A percentile compares a stretch with the other conserved stretches of the same genome.
phyloP scores from a whole-genome alignment of 108 stramenopile genomes.

The Nitzschia inconspicua region DNA sequence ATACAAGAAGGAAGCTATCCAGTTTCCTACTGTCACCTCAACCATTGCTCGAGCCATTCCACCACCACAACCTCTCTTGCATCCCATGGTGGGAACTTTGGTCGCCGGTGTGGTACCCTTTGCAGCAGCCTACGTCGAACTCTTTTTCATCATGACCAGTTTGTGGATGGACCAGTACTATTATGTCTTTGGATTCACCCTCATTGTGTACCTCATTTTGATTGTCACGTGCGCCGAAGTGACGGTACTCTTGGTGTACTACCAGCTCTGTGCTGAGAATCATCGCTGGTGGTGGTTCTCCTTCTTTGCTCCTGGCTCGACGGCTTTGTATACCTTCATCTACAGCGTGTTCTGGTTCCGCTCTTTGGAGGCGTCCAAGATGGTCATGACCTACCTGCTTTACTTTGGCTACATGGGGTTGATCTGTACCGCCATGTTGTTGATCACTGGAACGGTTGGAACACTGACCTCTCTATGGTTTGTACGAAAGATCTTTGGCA shows the following conservation, averaged over 20 bases:
- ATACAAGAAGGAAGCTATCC: conserved; percentile 89
- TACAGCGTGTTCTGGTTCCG: conserved; percentile 95
- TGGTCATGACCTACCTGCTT: conserved; percentile 95
- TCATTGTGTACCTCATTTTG: conserved; percentile 94
- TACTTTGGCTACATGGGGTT: conserved; percentile 98
- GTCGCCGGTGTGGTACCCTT: conserved; percentile 95
- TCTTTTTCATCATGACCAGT: conserved; percentile 98
- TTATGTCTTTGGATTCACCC: conserved; percentile 98
- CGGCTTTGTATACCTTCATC: conserved; percentile 88
- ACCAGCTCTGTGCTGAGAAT: conserved; percentile 97
- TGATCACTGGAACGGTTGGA: conserved; percentile 92
- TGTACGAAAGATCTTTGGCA: conserved; percentile 91
- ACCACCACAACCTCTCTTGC: conserved; percentile 77
- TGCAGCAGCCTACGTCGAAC: conserved; percentile 97
- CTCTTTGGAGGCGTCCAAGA: conserved; percentile 81
- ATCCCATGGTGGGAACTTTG: conserved; percentile 71
- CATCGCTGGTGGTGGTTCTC: conserved; percentile 99
- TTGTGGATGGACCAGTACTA: conserved; percentile 99
- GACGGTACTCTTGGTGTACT: conserved; percentile 95
- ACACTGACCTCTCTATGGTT: conserved; percentile 93
- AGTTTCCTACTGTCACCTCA: conserved; percentile 85
- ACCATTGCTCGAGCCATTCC: conserved; percentile 93
- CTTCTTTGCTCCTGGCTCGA: conserved; percentile 91
- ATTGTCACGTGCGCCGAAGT: conserved; percentile 95
- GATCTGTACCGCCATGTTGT: conserved; percentile 83